A percentile compares a stretch with the other conserved stretches of the same genome.
phyloP scores from a whole-genome alignment of 192 early-diverging fungal species.

The Backusella australiensis region DNA sequence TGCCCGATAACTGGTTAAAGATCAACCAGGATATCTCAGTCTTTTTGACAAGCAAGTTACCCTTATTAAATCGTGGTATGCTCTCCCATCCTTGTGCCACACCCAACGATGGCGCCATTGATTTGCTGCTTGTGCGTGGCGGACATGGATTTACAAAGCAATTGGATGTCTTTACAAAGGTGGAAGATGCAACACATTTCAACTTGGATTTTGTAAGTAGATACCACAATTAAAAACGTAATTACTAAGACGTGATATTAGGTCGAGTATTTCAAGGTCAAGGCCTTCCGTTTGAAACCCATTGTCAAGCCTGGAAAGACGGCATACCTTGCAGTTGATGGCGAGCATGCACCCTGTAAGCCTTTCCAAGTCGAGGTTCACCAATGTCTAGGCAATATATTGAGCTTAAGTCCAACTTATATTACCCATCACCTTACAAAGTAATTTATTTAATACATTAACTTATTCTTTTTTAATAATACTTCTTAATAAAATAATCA shows the following conservation, averaged over 20 bases:
- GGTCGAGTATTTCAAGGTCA: slow-evolving; percentile 59
- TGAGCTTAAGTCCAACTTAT: slow-evolving; percentile 33
- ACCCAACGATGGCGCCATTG: slow-evolving; percentile 52
- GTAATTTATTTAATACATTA: background rate
- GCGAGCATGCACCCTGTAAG: slow-evolving; percentile 47
- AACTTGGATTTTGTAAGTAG: slow-evolving; percentile 39
- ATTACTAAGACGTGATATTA: too few species aligned
- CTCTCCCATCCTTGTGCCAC: slow-evolving; percentile 45
- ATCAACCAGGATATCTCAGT: slow-evolving; percentile 41
- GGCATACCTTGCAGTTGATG: slow-evolving; percentile 52
- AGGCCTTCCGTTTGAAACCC: slow-evolving; percentile 53
- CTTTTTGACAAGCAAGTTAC: slow-evolving; percentile 46
- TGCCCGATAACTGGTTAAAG: slow-evolving; percentile 36
- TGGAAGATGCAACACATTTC: slow-evolving; percentile 48
- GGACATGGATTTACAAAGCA: slow-evolving; percentile 23
- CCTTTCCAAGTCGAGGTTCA: slow-evolving; percentile 61
- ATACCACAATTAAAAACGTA: too few species aligned
- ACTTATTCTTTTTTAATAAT: background rate
- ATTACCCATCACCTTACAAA: background rate
- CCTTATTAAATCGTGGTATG: slow-evolving; percentile 44
- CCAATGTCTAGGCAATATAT: slow-evolving; percentile 37
- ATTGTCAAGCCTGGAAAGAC: slow-evolving; percentile 10
- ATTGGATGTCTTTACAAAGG: slow-evolving; percentile 34
- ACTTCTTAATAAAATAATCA: background rate
- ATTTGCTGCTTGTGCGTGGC: slow-evolving; percentile 43